These are phyloP conservation scores for Achlya hypogyna DNA, from an alignment of 352 stramenopile species.

Conservation along the genomic window DNA sequence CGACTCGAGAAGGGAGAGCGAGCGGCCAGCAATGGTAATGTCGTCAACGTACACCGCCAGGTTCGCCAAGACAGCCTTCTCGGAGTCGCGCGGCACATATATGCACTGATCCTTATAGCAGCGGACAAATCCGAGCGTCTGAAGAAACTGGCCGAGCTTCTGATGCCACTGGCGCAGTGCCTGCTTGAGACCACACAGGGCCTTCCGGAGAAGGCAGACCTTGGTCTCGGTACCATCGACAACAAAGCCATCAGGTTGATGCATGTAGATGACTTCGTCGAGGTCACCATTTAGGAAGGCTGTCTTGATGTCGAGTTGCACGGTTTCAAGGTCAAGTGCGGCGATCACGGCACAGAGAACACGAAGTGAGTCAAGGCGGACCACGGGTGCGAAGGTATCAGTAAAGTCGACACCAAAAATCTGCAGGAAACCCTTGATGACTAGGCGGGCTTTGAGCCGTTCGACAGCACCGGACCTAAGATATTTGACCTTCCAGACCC, in stretches of 20 bases:
- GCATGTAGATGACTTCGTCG: conserved; percentile 15
- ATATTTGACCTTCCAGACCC: conserved; percentile 19
- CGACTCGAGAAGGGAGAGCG: no score
- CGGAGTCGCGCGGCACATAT: no score
- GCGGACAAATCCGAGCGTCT: background rate
- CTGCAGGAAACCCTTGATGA: conserved; percentile 10
- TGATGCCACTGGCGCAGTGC: conserved; percentile 8
- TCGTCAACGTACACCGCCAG: no score
- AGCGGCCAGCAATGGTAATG: no score
- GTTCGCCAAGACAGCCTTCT: no score
- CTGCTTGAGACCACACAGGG: conserved; percentile 18
- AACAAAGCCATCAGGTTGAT: conserved; percentile 4
- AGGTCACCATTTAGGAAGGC: conserved; percentile 15
- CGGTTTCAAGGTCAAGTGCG: background rate
- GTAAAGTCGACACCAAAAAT: conserved; percentile 5
- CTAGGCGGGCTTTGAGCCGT: conserved; percentile 19
- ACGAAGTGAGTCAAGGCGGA: background rate
- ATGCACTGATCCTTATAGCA: background rate
- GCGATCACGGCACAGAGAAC: background rate
- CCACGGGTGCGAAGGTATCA: conserved; percentile 8
- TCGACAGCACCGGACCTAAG: background rate
- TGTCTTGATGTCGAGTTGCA: background rate
- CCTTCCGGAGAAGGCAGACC: conserved; percentile 9
- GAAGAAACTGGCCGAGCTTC: conserved; percentile 3
- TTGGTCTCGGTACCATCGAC: no score